Evolutionary conservation across 2,329 filamentous ascomycete species (phyloP).

Genomic region (Pseudogymnoascus sp.): DNA sequence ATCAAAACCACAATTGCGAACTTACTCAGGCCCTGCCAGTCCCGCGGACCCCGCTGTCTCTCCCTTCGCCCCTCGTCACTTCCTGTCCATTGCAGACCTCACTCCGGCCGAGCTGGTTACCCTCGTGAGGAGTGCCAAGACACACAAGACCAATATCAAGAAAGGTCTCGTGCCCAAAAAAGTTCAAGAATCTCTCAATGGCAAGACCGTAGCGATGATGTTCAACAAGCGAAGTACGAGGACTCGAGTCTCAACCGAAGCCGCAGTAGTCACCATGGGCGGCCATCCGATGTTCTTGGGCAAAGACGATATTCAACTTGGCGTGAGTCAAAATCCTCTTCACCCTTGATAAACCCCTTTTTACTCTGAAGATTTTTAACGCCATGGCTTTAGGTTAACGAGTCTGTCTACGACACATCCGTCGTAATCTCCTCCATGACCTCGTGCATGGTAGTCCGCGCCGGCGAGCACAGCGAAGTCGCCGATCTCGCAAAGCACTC

Average conservation of each 20-base stretch:
- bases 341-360: not conserved
- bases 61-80: constrained; percentile 64
- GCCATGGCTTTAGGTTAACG: constrained; percentile 58
- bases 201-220: constrained; percentile 85
- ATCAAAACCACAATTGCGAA: constrained; percentile 17
- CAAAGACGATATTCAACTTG: constrained; percentile 91
- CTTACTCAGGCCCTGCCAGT: constrained; percentile 16
- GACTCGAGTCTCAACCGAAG: constrained; percentile 88
- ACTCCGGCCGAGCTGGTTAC: constrained; percentile 68
- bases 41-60: constrained; percentile 24
- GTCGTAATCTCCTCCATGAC: constrained; percentile 92
- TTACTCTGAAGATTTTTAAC: not conserved
- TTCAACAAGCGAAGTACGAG: constrained; percentile 95
- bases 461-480: constrained; percentile 69
- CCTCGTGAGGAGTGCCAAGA: constrained; percentile 72
- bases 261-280: constrained; percentile 77
- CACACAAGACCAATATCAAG: constrained; percentile 71
- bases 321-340: constrained; percentile 47
- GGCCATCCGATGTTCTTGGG: constrained; percentile 95
- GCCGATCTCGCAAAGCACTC: constrained; percentile 62
- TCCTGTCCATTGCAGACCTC: constrained; percentile 86
- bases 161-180: constrained; percentile 50
- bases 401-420: constrained; percentile 87
- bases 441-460: constrained; percentile 71
- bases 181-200: constrained; percentile 54